These are phyloP conservation scores for Talaromyces funiculosus DNA, from an alignment of 2,329 filamentous ascomycete genomes.

Conservation along the genomic window DNA sequence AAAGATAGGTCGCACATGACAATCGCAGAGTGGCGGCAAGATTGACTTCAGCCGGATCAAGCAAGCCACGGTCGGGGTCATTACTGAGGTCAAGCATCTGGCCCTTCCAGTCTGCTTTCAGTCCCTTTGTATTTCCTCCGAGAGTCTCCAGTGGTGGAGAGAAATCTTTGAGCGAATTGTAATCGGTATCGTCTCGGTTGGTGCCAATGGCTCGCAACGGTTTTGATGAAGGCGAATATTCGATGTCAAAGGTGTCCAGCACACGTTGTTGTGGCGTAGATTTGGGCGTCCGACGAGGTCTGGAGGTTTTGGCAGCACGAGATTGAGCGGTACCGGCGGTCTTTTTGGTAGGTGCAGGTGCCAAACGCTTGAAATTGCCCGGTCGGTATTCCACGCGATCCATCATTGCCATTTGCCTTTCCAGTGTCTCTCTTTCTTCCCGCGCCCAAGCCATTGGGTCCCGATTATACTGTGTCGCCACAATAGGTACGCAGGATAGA, in stretches of 20 bases:
- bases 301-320: slow-evolving; percentile 27
- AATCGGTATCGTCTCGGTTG: slow-evolving; percentile 79
- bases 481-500: slow-evolving; percentile 40
- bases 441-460: slow-evolving; percentile 41
- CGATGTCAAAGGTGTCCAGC: slow-evolving; percentile 34
- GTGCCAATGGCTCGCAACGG: slow-evolving; percentile 45
- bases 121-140: slow-evolving; percentile 59
- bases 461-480: slow-evolving; percentile 39
- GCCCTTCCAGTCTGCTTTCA: slow-evolving; percentile 86
- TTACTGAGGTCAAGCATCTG: slow-evolving; percentile 67
- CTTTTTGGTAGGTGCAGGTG: slow-evolving; percentile 33
- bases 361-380: slow-evolving; percentile 36
- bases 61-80: slow-evolving; percentile 63
- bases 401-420: slow-evolving; percentile 38
- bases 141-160: slow-evolving; percentile 65
- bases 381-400: slow-evolving; percentile 29
- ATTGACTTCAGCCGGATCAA: slow-evolving; percentile 71
- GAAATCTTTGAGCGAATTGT: slow-evolving; percentile 63
- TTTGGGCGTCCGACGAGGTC: slow-evolving; percentile 37
- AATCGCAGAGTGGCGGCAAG: slow-evolving; percentile 75
- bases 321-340: slow-evolving; percentile 19
- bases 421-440: slow-evolving; percentile 37
- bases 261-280: slow-evolving; percentile 37
- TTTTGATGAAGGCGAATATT: slow-evolving; percentile 35
- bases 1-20: slow-evolving; percentile 81